Evolutionary conservation across 441 rosid genomes (phyloP).

Genomic region (Populus hybrid): DNA sequence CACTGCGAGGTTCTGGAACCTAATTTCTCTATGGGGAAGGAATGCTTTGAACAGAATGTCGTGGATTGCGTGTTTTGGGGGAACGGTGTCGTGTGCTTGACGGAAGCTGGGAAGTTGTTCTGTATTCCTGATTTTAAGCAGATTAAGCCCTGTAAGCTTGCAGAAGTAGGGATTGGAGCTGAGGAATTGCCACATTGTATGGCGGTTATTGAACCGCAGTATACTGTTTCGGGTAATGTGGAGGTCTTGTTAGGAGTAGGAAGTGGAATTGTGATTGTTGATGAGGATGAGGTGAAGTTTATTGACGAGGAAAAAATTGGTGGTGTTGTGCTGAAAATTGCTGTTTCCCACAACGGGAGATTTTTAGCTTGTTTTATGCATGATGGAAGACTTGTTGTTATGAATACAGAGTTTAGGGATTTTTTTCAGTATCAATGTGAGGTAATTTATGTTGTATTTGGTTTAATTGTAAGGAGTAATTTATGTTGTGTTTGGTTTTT

Average conservation of each 20-base stretch:
- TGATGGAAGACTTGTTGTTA: slow-evolving; percentile 78
- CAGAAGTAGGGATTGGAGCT: slow-evolving; percentile 49
- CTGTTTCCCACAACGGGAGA: slow-evolving; percentile 75
- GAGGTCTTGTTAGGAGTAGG: slow-evolving; percentile 71
- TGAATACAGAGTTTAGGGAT: slow-evolving; percentile 51
- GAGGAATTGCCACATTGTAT: slow-evolving; percentile 65
- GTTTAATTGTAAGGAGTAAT: background rate
- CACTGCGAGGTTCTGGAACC: slow-evolving; percentile 78
- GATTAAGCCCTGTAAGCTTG: slow-evolving; percentile 57
- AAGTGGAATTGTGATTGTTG: slow-evolving; percentile 61
- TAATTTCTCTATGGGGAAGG: slow-evolving; percentile 67
- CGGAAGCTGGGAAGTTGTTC: slow-evolving; percentile 64
- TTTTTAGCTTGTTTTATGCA: slow-evolving; percentile 83
- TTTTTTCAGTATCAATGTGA: slow-evolving; percentile 66
- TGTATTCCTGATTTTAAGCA: slow-evolving; percentile 76
- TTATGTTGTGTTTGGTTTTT: background rate
- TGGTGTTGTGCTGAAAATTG: slow-evolving; percentile 81
- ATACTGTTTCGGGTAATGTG: slow-evolving; percentile 78
- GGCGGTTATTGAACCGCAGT: slow-evolving; percentile 91
- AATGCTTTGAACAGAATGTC: slow-evolving; percentile 91
- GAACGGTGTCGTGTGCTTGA: slow-evolving; percentile 84
- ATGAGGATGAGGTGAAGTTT: slow-evolving; percentile 75
- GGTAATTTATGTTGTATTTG: slow-evolving; percentile 36
- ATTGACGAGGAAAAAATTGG: slow-evolving; percentile 47
- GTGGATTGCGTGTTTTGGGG: slow-evolving; percentile 93